Evolutionary conservation across 139 green algal genomes (phyloP), one percentile per base, ranked within the genome.

Genomic region (Desmodesmus armatus): DNA sequence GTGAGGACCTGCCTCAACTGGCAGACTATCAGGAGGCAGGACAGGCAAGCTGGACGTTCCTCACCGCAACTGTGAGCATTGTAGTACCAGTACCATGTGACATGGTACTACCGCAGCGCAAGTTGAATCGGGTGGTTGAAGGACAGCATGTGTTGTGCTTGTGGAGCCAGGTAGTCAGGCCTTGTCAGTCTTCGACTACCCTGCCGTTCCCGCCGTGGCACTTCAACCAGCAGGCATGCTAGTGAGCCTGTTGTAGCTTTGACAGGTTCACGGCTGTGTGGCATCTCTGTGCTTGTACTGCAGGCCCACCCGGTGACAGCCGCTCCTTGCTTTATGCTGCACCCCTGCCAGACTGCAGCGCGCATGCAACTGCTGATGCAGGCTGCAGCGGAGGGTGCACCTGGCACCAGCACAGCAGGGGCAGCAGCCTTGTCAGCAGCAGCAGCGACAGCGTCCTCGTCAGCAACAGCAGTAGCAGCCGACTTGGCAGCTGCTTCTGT

Each of bases 341-440:
- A 41, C 35, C 72, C 72, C 55, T 43, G 29, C 47, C 23, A 25
- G 27, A 25, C 35, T 65, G 51, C 39, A 71, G 75, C 25, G 19
- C 53, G 40, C 75, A 21, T 35, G 23, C 51, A 71, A 27, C 75
- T 51, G 35, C 25, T 82, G 29, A 39, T 39, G 39, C 47, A 79
- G 41, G 29, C 31, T 23, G 25, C 62, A 40, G 6, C 9, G 49
- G 5, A 41, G 25, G 5, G 41, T 41, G 44, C 62, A 51, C 71
- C 53, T 47, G 66, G 51, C 27, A 51, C 25, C 62, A 43, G 29
- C 31, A 41, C 41, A 58, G 6, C 70, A 39, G 13, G 5, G 15
- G 63, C 67, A 75, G 37, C 67, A 75, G 41, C 40, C 25, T 29
- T 37, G 25, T 5, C 43, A 78, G 43, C 72, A 80, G 19, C 47